Conservation (phyloP, 768 basidiomycete species). For the Psilocybe cyanescens region DNA sequence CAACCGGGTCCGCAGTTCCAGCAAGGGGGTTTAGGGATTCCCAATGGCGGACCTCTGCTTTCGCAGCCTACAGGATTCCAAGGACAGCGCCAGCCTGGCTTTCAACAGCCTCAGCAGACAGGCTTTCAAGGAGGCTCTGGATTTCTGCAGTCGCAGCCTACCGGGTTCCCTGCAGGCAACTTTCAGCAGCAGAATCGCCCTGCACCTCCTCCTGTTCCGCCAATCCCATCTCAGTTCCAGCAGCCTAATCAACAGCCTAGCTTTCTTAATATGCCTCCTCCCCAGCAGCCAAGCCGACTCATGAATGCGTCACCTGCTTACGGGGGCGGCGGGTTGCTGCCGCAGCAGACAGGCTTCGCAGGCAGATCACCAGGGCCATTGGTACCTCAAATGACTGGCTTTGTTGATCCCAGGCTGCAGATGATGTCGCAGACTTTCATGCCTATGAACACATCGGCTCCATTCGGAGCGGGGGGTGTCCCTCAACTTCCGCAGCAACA, state of each 20-base stretch:
- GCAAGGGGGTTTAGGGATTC: slow-evolving; percentile 35
- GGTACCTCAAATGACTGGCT: slow-evolving; percentile 79
- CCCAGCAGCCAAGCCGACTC: slow-evolving; percentile 51
- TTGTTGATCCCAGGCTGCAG: slow-evolving; percentile 78
- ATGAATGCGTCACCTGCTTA: slow-evolving; percentile 60
- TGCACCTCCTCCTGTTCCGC: slow-evolving; percentile 63
- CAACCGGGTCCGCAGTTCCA: slow-evolving; percentile 41
- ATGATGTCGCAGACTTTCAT: slow-evolving; percentile 95
- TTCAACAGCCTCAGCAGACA: slow-evolving; percentile 68
- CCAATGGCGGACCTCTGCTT: slow-evolving; percentile 46
- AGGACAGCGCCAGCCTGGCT: slow-evolving; percentile 42
- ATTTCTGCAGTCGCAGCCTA: slow-evolving; percentile 55
- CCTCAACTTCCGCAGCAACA: slow-evolving; percentile 74
- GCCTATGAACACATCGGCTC: slow-evolving; percentile 69
- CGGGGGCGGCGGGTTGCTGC: slow-evolving; percentile 41
- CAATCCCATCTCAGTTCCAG: slow-evolving; percentile 65
- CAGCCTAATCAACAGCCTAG: slow-evolving; percentile 44
- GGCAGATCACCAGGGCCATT: slow-evolving; percentile 48
- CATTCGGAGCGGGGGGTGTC: slow-evolving; percentile 58
- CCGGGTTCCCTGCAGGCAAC: slow-evolving; percentile 47
- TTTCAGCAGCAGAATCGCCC: slow-evolving; percentile 50
- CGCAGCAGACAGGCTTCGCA: slow-evolving; percentile 66
- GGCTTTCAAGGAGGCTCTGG: slow-evolving; percentile 46
- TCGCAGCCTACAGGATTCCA: slow-evolving; percentile 69
- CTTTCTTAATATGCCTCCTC: slow-evolving; percentile 46